phyloP scores from a whole-genome alignment of 1,284 basidiomycete species.

The Rhizoctonia solani region DNA sequence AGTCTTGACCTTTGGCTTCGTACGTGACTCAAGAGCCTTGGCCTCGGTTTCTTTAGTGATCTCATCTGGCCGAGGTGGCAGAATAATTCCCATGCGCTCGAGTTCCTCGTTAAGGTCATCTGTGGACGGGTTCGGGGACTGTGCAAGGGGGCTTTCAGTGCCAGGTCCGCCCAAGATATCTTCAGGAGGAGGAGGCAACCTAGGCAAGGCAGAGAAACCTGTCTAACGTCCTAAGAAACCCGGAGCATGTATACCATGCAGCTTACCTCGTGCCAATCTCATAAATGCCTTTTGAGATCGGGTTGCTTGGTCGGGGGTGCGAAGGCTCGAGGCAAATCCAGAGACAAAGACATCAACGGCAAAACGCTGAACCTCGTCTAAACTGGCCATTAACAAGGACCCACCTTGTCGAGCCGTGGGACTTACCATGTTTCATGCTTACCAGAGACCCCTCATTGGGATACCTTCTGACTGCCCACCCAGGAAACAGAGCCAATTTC shows the following conservation, averaged over 20 bases:
- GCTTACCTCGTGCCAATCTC: conserved; percentile 70
- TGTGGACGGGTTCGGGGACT: conserved; percentile 23
- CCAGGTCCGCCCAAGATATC: conserved; percentile 40
- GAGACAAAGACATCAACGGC: conserved; percentile 73
- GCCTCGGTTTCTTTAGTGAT: conserved; percentile 63
- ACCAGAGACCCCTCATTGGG: background rate
- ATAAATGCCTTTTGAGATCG: conserved; percentile 78
- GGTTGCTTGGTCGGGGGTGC: conserved; percentile 63
- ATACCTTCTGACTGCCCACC: conserved; percentile 37
- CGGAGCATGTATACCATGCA: background rate
- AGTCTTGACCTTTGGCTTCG: conserved; percentile 45
- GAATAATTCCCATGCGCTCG: conserved; percentile 37
- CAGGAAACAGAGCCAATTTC: conserved; percentile 38
- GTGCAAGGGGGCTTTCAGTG: conserved; percentile 42
- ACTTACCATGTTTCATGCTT: background rate
- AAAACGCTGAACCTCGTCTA: conserved; percentile 49
- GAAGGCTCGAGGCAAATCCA: conserved; percentile 69
- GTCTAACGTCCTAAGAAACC: conserved; percentile 11
- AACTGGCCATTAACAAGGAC: background rate
- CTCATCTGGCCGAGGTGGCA: conserved; percentile 64
- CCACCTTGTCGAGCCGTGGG: background rate
- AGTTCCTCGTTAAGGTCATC: conserved; percentile 31
- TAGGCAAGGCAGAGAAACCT: conserved; percentile 70
- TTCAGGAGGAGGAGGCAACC: conserved; percentile 49
- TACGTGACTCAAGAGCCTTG: conserved; percentile 51